Conservation (phyloP, 352 stramenopile species). For the Globisporangium abappressorium region DNA sequence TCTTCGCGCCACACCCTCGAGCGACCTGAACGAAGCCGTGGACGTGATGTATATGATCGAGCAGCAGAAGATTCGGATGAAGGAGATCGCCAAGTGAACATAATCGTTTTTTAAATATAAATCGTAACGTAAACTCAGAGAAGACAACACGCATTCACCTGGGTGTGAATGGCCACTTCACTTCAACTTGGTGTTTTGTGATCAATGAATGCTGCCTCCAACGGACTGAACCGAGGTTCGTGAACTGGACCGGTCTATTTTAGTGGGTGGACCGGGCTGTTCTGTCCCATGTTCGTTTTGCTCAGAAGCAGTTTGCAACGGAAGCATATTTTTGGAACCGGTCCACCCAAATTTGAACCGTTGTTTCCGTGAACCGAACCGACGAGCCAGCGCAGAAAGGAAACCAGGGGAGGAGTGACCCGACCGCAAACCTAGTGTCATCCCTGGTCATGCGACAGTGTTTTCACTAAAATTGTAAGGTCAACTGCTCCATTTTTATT, state of each 20-base stretch:
- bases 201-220: background rate
- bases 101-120: background rate
- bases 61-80: slow-evolving; percentile 48
- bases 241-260: background rate
- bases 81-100: slow-evolving; percentile 18
- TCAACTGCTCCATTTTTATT: background rate
- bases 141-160: background rate
- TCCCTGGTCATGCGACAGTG: background rate
- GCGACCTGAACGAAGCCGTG: slow-evolving; percentile 27
- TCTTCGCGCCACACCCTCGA: slow-evolving; percentile 23
- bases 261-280: background rate
- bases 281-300: background rate
- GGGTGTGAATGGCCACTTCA: too few relatives aligned
- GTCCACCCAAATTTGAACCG: background rate
- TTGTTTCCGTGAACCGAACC: background rate
- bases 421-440: background rate
- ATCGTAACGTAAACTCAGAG: background rate
- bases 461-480: background rate
- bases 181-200: background rate
- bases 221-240: background rate
- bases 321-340: slow-evolving; percentile 1
- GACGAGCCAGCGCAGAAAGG: background rate
- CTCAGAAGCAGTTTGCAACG: background rate
- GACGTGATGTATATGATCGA: slow-evolving; percentile 60
- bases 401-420: background rate